phyloP scores from a whole-genome alignment of 1,284 basidiomycete species.

The Irpex rosettiformis region DNA sequence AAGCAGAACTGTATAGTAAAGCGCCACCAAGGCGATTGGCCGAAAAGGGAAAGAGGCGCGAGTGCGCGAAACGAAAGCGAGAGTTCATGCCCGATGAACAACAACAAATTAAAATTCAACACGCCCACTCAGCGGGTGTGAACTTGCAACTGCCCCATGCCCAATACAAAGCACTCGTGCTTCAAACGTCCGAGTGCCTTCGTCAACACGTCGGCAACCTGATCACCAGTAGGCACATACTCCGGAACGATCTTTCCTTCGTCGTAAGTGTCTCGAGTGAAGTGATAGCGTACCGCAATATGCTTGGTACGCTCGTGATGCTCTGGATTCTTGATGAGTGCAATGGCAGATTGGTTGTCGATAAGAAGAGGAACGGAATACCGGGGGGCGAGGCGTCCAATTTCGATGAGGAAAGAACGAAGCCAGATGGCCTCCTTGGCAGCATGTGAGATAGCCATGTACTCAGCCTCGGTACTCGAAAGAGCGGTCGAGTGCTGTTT shows the following conservation, averaged over 20 bases:
- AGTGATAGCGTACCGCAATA: not conserved
- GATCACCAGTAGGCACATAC: slow-evolving; percentile 1
- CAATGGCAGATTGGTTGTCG: slow-evolving; percentile 1
- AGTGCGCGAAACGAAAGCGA: too few species aligned
- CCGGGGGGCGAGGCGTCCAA: not conserved
- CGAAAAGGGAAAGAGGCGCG: too few species aligned
- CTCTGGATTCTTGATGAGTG: not conserved
- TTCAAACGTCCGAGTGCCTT: not conserved
- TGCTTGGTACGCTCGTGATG: slow-evolving; percentile 5
- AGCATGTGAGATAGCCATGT: slow-evolving; percentile 18
- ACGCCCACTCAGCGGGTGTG: not conserved
- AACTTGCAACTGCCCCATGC: too few species aligned
- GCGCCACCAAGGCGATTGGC: too few species aligned
- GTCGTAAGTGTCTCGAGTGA: not conserved
- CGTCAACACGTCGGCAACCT: not conserved
- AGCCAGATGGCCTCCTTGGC: slow-evolving; percentile 22
- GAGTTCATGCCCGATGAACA: too few species aligned
- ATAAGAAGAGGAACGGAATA: not conserved
- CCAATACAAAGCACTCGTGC: not conserved
- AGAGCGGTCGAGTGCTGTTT: slow-evolving; percentile 23
- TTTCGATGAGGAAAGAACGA: slow-evolving; percentile 14
- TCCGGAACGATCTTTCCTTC: not conserved
- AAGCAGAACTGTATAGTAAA: too few species aligned
- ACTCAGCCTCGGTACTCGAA: slow-evolving; percentile 27
- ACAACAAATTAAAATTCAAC: too few species aligned